Evolutionary conservation across 371 early-diverging fungal species (phyloP), one percentile per base, ranked within the genome.

Genomic region (Mucor saturninus): DNA sequence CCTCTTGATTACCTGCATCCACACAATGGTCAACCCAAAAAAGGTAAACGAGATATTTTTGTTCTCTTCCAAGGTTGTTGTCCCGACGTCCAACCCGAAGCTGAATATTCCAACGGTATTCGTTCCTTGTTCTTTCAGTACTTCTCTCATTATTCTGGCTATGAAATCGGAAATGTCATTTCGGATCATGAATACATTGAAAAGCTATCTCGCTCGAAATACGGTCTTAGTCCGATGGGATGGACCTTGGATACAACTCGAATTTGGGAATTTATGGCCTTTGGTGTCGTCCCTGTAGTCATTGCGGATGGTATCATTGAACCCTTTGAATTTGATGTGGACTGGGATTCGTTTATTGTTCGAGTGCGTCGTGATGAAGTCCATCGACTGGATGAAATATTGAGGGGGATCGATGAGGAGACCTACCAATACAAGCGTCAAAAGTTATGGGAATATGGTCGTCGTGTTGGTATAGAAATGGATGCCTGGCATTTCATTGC

Each of bases 401-500:
- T 84, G 40, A 68, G 61, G 48, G 55, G 68, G 0, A 85, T 85
- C 26, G 74, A 81, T 55, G 79, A 82, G 9, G 67, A 68, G 42
- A 75, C 77, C 0, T 85, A 82, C 54, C 76, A 83, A 62, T 69
- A 72, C 26, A 81, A 80, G 52, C 72, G 79, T 28, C 54, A 59
- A 35, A 73, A 73, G 9, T 53, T 82, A 9, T 82, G 83, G 85
- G 74, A 82, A 5, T 65, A 78, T 57, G 85, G 83, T 30, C 73
- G 85, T 15, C 69, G 76, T n/a, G 77, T 81, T 5, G 74, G 78
- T 14, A 56, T 85, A 11, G 77, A 78, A 26, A 73, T 63, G 61
- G 85, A 85, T 64, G 80, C 85, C 7, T 85, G 85, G 85, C 85
- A 85, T 64, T 75, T 72, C 55, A 85, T 85, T 51, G 79, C 77